A percentile compares a stretch with the other conserved stretches of the same genome.
These are phyloP conservation scores for Zychaea mexicana DNA, from an alignment of 371 early-diverging fungal genomes.

Conservation along the genomic window DNA sequence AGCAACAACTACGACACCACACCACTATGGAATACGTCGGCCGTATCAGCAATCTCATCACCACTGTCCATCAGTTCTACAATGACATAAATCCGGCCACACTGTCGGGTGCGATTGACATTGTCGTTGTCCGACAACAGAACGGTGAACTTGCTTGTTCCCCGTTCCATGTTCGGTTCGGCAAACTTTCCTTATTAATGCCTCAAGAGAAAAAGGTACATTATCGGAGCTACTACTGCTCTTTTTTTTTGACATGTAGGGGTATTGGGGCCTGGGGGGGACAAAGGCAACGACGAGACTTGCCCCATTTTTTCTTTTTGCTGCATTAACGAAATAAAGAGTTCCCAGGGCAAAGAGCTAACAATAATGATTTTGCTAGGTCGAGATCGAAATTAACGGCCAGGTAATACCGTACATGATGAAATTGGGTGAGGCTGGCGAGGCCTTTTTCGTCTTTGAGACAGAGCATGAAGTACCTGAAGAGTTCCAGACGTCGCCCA, in stretches of 20 bases:
- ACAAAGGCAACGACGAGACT: neutral
- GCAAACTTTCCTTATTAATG: slow-evolving; percentile 91
- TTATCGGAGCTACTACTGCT: neutral
- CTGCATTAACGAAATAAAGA: neutral
- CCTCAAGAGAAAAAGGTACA: slow-evolving; percentile 79
- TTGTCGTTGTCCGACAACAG: slow-evolving; percentile 86
- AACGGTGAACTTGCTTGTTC: slow-evolving; percentile 84
- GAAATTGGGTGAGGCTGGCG: slow-evolving; percentile 98
- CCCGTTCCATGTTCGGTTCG: slow-evolving; percentile 98
- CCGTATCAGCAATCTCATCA: slow-evolving; percentile 40
- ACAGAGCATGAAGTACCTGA: slow-evolving; percentile 86
- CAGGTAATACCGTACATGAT: slow-evolving; percentile 78
- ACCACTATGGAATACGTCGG: slow-evolving; percentile 30
- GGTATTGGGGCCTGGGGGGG: neutral
- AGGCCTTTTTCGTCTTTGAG: slow-evolving; percentile 97
- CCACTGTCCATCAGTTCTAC: slow-evolving; percentile 89
- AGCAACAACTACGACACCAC: neutral
- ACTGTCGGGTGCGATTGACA: slow-evolving; percentile 97
- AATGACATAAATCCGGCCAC: slow-evolving; percentile 96
- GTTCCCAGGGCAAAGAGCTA: neutral
- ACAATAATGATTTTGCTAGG: slow-evolving; percentile 46
- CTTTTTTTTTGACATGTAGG: slow-evolving; percentile 6
- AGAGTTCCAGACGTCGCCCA: slow-evolving; percentile 91
- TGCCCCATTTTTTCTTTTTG: slow-evolving; percentile 1
- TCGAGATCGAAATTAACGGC: slow-evolving; percentile 93